Evolutionary conservation across 1,284 basidiomycete species (phyloP), one percentile per base, ranked within the genome.

Genomic region (Ceratobasidium papillatum): DNA sequence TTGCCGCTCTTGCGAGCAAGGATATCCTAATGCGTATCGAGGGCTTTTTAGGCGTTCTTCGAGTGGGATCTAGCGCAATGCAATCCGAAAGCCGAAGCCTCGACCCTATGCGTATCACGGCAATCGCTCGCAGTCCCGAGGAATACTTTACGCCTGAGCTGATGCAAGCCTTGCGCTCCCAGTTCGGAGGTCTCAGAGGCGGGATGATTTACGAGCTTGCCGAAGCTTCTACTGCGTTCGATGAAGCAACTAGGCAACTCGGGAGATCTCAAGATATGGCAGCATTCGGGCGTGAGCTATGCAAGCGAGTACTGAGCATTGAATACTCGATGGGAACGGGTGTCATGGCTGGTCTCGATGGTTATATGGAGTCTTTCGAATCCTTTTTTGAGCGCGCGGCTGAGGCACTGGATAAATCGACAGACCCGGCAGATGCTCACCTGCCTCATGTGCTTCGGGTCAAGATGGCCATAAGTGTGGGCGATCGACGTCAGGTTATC

Each of bases 181-280:
- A 72, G 47, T 72, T 62, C 25, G 69, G 69, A 30, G 69, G 69
- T 25, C 56, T 72, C 4, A 45, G 62, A 62, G 69, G 69, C 8
- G 69, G 69, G 22, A 72, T 72, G 69, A 62, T 72, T 14, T 58
- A 58, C 22, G 69, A 72, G 36, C 32, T 72, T 32, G 58, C 56
- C 4, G 69, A 58, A 17, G 49, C 56, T 11, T 14, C 45, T 2
- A 36, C 27, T 17, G 43, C 41, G 34, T 4, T 72, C 27, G 69
- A 56, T 19, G 22, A 17, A 3, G 69, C 43, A 9, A 62, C 36
- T 34, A 27, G 9, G n/a, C 30, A 27, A 8, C 32, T 49, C 0
- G 69, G n/a, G 11, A 34, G 34, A 11, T 34, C 19, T 14, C 19
- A 45, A 27, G 69, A 72, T 34, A 51, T 49, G 27, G 51, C 47